Base-by-base conservation (phyloP, 2,329 filamentous ascomycete species). In the Sordariomycetes sp. region DNA sequence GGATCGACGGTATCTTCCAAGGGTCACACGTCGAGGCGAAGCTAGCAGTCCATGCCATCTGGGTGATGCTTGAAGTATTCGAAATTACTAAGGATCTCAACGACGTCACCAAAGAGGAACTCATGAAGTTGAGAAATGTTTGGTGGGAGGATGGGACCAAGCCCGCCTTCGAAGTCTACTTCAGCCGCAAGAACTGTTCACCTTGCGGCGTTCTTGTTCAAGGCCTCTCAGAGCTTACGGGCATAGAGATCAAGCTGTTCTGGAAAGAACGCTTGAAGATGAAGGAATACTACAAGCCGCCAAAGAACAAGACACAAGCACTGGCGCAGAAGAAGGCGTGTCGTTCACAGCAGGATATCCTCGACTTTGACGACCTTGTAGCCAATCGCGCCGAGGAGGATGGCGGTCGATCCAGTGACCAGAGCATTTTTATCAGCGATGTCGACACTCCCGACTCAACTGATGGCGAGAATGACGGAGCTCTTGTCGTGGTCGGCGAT, bases 11-110 rank as follows among this genome's bases (percentile, higher is more conserved):
- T 4, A 39, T 52, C 10, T 57, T 55, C 27, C 44, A 47, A 1
- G 55, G 53, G 0, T 49, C 54, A 0, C 61, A 65, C 16, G 54
- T 58, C 1, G 61, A 65, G 37, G 56, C 58, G 12, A 64, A 64
- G 36, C 49, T 65, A 0, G 55, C 59, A 0, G 46, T 53, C 0
- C 51, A 58, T 15, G 53, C 51, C 0, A 32, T 61, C 0, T 50
- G 49, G 7, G 33, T 49, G 0, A 39, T 61, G 0, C 43, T 63
- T 1, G 33, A 35, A 2, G 35, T 34, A 3, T 55, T 54, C 27
- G 34, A 29, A 11, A 47, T 57, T 29, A 40, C 48, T 2, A 37
- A 35, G 15, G 38, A 48, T 30, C 33, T 46, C 11, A 29, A 48
- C 18, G 42, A 37, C 2, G 29, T 58, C 6, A 43, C 41, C 1